A percentile compares a stretch with the other conserved stretches of the same genome.
Conservation (phyloP, 139 green algal genomes). For the Chlamydomonas incerta region DNA sequence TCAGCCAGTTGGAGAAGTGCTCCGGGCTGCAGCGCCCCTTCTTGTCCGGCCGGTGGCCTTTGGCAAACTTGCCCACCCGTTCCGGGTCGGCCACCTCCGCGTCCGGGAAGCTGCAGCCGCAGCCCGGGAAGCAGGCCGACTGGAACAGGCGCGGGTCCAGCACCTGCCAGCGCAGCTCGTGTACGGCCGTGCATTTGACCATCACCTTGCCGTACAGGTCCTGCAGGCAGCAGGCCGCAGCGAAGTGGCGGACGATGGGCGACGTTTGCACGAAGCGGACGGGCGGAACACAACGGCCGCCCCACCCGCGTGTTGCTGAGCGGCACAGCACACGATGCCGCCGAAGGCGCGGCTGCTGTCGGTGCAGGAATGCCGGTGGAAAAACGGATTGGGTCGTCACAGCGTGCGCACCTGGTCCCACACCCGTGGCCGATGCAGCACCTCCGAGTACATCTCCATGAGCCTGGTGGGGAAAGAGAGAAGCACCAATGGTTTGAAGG, state of each 20-base stretch:
- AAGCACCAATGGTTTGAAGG: too few species aligned
- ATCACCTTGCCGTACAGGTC: constrained; percentile 30
- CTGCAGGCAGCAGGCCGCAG: not conserved
- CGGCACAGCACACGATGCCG: too few species aligned
- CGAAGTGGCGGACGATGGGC: too few species aligned
- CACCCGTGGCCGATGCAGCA: not conserved
- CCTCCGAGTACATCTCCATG: constrained; percentile 27
- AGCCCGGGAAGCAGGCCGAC: constrained; percentile 22
- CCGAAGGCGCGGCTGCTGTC: too few species aligned
- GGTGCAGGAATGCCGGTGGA: too few species aligned
- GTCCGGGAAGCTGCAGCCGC: constrained; percentile 1
- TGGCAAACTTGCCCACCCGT: not conserved
- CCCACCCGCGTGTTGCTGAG: too few species aligned
- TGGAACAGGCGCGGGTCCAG: constrained; percentile 29
- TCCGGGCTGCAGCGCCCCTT: not conserved
- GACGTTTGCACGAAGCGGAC: too few species aligned
- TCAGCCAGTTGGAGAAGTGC: not conserved
- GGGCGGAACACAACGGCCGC: too few species aligned
- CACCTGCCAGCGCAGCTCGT: not conserved
- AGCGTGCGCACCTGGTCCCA: constrained; percentile 17
- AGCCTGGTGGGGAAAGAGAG: too few species aligned
- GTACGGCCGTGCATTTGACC: not conserved
- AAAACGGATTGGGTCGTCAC: too few species aligned
- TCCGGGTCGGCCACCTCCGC: not conserved
- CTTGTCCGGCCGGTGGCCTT: not conserved